Percentiles rank a stretch among this genome's conserved stretches.
phyloP scores from a whole-genome alignment of 1,284 basidiomycete species.

The Termitomyces sp. region DNA sequence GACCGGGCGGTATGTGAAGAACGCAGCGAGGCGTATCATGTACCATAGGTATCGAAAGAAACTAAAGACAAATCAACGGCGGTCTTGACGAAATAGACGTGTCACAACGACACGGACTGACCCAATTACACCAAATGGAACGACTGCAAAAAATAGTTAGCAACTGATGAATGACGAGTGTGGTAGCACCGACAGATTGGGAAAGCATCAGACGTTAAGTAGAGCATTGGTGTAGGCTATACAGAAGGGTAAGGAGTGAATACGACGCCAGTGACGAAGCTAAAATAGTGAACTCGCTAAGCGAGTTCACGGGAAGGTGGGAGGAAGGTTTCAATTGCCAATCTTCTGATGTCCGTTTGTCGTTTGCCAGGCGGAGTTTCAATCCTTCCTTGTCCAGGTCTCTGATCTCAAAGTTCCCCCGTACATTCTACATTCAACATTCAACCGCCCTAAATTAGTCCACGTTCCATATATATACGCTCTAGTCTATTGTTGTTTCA shows the following conservation, averaged over 20 bases:
- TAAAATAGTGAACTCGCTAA: constrained; percentile 11
- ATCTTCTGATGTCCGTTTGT: constrained; percentile 10
- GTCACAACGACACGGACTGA: constrained; percentile 31
- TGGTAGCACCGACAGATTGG: constrained; percentile 58
- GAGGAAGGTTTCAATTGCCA: constrained; percentile 11
- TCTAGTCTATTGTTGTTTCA: neutral
- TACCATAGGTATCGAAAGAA: constrained; percentile 92
- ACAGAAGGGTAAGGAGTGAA: constrained; percentile 24
- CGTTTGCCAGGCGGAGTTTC: constrained; percentile 10
- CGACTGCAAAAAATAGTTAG: constrained; percentile 45
- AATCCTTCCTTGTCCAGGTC: neutral
- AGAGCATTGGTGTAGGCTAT: constrained; percentile 42
- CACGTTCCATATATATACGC: neutral
- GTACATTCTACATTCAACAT: too few species aligned
- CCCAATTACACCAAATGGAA: constrained; percentile 90
- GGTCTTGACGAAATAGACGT: neutral
- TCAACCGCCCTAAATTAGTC: neutral
- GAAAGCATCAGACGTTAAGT: constrained; percentile 76
- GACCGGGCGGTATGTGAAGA: constrained; percentile 75
- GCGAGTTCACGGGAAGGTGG: constrained; percentile 15
- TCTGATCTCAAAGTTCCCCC: neutral
- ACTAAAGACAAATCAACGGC: constrained; percentile 28
- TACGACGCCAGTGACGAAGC: constrained; percentile 25
- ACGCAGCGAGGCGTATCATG: constrained; percentile 74
- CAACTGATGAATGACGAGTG: neutral